phyloP scores from a whole-genome alignment of 2,329 filamentous ascomycete species.

The Gaeumannomyces tritici region DNA sequence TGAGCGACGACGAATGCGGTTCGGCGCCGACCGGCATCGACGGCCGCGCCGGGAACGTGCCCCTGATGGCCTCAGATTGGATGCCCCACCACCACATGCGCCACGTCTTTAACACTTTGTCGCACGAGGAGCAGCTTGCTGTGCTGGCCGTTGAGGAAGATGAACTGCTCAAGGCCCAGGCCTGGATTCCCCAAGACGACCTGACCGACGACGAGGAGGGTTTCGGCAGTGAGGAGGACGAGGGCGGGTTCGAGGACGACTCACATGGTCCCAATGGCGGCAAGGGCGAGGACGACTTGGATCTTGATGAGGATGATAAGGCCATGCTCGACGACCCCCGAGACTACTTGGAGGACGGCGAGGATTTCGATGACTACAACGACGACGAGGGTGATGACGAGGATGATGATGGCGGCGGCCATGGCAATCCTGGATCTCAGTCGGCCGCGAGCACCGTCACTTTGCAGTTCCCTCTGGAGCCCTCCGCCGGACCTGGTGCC shows the following conservation, averaged over 20 bases:
- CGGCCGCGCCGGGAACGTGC: conserved; percentile 21
- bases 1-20: conserved; percentile 36
- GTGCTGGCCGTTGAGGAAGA: conserved; percentile 22
- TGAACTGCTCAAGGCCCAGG: conserved; percentile 13
- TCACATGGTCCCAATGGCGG: neutral
- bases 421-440: too few species aligned
- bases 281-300: too few species aligned
- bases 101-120: conserved; percentile 29
- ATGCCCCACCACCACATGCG: conserved; percentile 33
- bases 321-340: neutral
- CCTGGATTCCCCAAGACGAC: conserved; percentile 6
- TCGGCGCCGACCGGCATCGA: conserved; percentile 13
- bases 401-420: too few species aligned
- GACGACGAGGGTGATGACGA: too few species aligned
- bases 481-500: too few species aligned
- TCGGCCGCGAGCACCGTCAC: too few species aligned
- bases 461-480: too few species aligned
- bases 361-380: too few species aligned
- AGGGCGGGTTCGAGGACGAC: neutral
- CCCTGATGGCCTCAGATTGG: conserved; percentile 26
- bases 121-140: conserved; percentile 22
- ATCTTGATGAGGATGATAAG: too few species aligned
- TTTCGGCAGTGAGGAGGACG: neutral
- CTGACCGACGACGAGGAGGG: neutral
- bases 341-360: too few species aligned